Evolutionary conservation across 495 filamentous ascomycete genomes (phyloP), one percentile per base, ranked within the genome.

Genomic region (Penicillium macrosclerotiorum): DNA sequence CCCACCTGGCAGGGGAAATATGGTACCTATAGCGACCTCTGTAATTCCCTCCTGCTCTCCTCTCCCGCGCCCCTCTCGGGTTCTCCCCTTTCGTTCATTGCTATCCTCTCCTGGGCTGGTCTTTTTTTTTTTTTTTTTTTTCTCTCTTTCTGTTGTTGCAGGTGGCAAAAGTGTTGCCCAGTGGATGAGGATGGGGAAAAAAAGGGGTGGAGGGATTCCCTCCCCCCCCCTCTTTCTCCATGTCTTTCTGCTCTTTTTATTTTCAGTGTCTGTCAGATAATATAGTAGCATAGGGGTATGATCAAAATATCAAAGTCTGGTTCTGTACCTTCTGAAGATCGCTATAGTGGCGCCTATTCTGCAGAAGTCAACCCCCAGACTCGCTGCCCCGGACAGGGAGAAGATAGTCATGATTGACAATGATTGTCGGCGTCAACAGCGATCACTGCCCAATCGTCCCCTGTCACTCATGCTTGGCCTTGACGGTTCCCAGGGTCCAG

Each of bases 341-440:
- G 3, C 34, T 37, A 37, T 37, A n/a, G n/a, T n/a, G n/a, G n/a
- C n/a, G 12, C 25, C 25, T 12, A 29, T 24, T 31, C 42, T 55
- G 47, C 42, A 50, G 36, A 54, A 41, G 31, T 39, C 23, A 23
- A 57, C 26, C 37, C 50, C 49, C 52, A 37, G 44, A 49, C 31
- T 49, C 26, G 30, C 11, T 12, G 6, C 20, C 41, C 52, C 18
- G 27, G 45, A 48, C 37, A 43, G 45, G 46, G 42, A 50, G 36
- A 58, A 51, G 44, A 48, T 59, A 52, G 42, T 55, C 51, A 32
- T 45, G 59, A 62, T 60, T 54, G 55, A 59, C 55, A 48, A 16
- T 59, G 46, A 56, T 62, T 49, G 37, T 46, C 59, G 23, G 32
- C 13, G 22, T 37, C 23, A 25, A 16, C 45, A 62, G 55, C 59